A percentile compares a stretch with the other conserved stretches of the same genome.
These are phyloP conservation scores for Candida verbasci DNA, from an alignment of 805 yeast species.

Conservation along the genomic window DNA sequence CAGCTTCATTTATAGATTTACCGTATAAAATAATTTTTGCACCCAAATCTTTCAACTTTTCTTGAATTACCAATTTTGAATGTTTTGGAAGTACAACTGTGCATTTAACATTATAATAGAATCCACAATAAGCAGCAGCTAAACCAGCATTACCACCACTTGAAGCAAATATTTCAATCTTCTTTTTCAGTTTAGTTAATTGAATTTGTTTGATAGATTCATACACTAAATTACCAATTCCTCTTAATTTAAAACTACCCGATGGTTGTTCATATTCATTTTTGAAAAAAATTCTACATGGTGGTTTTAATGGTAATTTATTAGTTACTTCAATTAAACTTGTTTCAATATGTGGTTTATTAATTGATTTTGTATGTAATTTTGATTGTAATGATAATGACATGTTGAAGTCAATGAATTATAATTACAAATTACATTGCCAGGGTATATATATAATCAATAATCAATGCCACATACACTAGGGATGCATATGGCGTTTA, in stretches of 20 bases:
- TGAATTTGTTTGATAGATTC: slow-evolving; percentile 22
- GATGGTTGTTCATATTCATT: slow-evolving; percentile 53
- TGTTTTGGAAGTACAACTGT: slow-evolving; percentile 59
- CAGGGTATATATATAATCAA: too few relatives aligned
- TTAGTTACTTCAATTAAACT: slow-evolving; percentile 37
- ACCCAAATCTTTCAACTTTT: slow-evolving; percentile 42
- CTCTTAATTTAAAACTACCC: slow-evolving; percentile 53
- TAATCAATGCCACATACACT: too few relatives aligned
- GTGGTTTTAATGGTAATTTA: slow-evolving; percentile 25
- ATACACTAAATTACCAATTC: slow-evolving; percentile 46
- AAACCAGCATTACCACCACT: slow-evolving; percentile 56
- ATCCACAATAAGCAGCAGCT: slow-evolving; percentile 49
- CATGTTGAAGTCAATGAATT: slow-evolving; percentile 9
- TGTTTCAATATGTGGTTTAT: slow-evolving; percentile 26
- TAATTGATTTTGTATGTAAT: neutral
- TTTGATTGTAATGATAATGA: slow-evolving; percentile 9
- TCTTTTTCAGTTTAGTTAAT: slow-evolving; percentile 14
- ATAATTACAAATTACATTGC: too few relatives aligned
- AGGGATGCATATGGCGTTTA: too few relatives aligned
- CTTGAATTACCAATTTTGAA: slow-evolving; percentile 43
- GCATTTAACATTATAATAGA: slow-evolving; percentile 35
- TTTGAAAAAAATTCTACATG: slow-evolving; percentile 43
- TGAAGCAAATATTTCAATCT: slow-evolving; percentile 44
- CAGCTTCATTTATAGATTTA: slow-evolving; percentile 47
- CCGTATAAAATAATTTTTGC: slow-evolving; percentile 50